A percentile compares a stretch with the other conserved stretches of the same genome.
These are phyloP conservation scores for Lactifluus echinatus DNA, from an alignment of 768 basidiomycete genomes.

Conservation along the genomic window DNA sequence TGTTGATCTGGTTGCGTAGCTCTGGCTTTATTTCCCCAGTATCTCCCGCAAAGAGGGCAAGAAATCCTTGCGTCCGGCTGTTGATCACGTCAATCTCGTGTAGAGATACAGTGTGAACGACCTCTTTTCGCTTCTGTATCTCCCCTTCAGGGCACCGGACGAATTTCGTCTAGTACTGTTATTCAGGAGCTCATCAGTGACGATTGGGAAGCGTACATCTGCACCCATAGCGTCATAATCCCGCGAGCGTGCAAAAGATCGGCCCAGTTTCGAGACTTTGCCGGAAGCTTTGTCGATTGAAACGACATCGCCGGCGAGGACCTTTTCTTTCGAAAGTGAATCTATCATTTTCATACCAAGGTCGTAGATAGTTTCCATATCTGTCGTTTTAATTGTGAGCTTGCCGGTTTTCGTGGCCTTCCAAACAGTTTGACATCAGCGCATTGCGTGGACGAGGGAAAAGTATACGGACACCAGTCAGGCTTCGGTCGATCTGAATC, in stretches of 20 bases:
- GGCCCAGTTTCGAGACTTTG: constrained; percentile 90
- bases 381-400: constrained; percentile 94
- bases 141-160: constrained; percentile 98
- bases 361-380: constrained; percentile 99
- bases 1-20: constrained; percentile 91
- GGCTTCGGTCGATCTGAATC: constrained; percentile 93
- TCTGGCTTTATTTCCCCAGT: constrained; percentile 99
- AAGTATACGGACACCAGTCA: constrained; percentile 71
- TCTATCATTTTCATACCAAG: constrained; percentile 99
- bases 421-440: background rate
- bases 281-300: constrained; percentile 97
- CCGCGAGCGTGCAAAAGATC: constrained; percentile 93
- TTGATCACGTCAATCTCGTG: constrained; percentile 99
- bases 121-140: constrained; percentile 94
- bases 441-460: background rate
- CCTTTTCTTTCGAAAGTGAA: constrained; percentile 92
- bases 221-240: constrained; percentile 99
- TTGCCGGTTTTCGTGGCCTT: constrained; percentile 98
- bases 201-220: constrained; percentile 54
- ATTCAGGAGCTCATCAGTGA: background rate
- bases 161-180: constrained; percentile 74
- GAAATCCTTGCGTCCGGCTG: constrained; percentile 95
- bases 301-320: constrained; percentile 89
- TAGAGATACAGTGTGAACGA: constrained; percentile 93
- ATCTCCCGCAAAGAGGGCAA: constrained; percentile 90